A percentile compares a stretch with the other conserved stretches of the same genome.
phyloP scores from a whole-genome alignment of 805 yeast genomes.

The Huiozyma sinensis region DNA sequence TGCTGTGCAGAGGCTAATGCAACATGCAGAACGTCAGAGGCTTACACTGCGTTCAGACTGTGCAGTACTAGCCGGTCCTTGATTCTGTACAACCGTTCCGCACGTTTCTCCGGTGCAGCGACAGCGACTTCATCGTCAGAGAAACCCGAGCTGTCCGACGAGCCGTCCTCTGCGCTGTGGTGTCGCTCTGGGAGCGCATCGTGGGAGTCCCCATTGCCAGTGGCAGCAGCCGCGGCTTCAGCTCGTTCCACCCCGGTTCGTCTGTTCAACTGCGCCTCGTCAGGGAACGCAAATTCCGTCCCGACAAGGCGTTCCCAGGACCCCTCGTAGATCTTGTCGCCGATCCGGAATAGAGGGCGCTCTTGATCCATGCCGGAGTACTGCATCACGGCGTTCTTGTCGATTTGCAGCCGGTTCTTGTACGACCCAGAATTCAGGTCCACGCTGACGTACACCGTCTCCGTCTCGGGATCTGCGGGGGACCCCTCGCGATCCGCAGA shows the following conservation, averaged over 20 bases:
- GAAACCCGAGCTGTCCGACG: background rate
- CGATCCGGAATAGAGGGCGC: slow-evolving; percentile 47
- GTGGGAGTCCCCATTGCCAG: background rate
- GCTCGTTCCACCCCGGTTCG: slow-evolving; percentile 1
- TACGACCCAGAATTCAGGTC: slow-evolving; percentile 36
- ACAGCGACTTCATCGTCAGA: background rate
- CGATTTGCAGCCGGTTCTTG: slow-evolving; percentile 23
- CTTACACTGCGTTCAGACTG: slow-evolving; percentile 21
- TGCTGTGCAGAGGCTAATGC: no score
- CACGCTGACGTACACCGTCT: slow-evolving; percentile 43
- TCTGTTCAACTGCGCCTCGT: slow-evolving; percentile 16
- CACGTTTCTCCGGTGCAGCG: slow-evolving; percentile 3
- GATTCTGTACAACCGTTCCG: slow-evolving; percentile 23
- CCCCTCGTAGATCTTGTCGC: slow-evolving; percentile 56
- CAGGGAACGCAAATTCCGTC: slow-evolving; percentile 43
- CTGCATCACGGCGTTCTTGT: slow-evolving; percentile 36
- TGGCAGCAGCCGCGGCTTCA: background rate
- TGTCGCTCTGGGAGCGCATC: background rate
- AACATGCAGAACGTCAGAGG: background rate
- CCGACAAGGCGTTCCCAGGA: slow-evolving; percentile 73
- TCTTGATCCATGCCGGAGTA: slow-evolving; percentile 45
- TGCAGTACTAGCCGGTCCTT: slow-evolving; percentile 19
- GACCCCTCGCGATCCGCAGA: background rate
- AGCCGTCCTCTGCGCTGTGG: background rate
- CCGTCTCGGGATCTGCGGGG: slow-evolving; percentile 28